phyloP scores from a whole-genome alignment of 148 eudicot species.

The Dysphania ambrosioides region DNA sequence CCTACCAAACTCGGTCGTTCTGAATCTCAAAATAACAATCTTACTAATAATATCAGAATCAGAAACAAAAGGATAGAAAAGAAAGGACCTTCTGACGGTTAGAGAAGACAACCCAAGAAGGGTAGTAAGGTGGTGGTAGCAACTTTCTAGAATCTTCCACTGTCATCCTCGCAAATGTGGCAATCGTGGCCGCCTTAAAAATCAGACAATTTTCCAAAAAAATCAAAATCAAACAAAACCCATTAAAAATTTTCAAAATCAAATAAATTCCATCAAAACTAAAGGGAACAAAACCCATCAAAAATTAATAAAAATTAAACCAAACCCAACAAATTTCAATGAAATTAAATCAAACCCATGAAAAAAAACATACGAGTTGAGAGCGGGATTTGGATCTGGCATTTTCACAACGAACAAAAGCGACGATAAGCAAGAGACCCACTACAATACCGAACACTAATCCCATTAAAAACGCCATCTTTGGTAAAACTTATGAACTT shows the following conservation, averaged over 20 bases:
- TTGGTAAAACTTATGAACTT: no score
- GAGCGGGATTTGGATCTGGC: constrained; percentile 71
- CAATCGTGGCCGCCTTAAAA: constrained; percentile 63
- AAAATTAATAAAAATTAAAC: no score
- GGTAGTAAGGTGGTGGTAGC: constrained; percentile 71
- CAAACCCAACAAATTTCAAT: neutral
- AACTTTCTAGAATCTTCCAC: constrained; percentile 92
- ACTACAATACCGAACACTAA: constrained; percentile 46
- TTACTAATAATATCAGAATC: neutral
- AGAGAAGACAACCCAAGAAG: constrained; percentile 96
- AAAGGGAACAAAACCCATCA: no score
- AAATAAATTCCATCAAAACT: no score
- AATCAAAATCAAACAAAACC: constrained; percentile 10
- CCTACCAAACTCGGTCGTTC: neutral
- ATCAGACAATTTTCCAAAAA: neutral
- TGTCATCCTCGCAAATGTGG: constrained; percentile 93
- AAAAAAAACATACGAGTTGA: constrained; percentile 38
- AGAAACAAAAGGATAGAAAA: neutral
- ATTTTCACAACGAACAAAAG: constrained; percentile 77
- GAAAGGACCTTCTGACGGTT: constrained; percentile 69
- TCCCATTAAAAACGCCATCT: constrained; percentile 65
- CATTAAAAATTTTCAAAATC: neutral
- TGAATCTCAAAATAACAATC: no score
- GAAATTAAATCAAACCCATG: neutral
- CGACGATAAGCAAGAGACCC: constrained; percentile 57